A percentile compares a stretch with the other conserved stretches of the same genome.
Evolutionary conservation across 2,329 filamentous ascomycete species (phyloP).

Genomic region (Aspergillus chevalieri): DNA sequence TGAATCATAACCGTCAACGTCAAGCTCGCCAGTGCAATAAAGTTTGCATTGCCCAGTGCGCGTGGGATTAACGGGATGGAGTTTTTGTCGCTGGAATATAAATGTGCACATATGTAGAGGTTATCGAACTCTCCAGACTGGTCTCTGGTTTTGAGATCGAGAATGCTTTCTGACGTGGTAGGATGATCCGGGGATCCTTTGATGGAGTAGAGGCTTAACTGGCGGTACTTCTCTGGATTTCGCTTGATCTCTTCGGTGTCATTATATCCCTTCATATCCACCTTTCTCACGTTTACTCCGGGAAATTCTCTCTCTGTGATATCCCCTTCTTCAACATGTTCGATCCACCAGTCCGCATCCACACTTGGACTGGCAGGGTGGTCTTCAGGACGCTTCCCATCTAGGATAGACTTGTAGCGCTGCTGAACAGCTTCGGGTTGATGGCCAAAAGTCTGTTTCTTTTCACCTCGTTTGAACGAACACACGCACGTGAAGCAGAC

Average conservation of each 20-base stretch:
- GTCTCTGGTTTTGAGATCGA: conserved; percentile 15
- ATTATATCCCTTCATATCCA: conserved; percentile 49
- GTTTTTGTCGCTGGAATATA: conserved; percentile 54
- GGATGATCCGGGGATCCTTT: conserved; percentile 35
- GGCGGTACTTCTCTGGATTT: conserved; percentile 31
- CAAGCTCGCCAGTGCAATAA: conserved; percentile 42
- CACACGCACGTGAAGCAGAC: conserved; percentile 49
- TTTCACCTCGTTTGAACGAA: conserved; percentile 47
- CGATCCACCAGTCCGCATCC: conserved; percentile 33
- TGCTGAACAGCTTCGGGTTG: conserved; percentile 24
- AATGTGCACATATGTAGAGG: conserved; percentile 52
- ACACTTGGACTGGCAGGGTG: conserved; percentile 28
- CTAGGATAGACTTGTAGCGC: conserved; percentile 25
- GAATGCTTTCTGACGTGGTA: conserved; percentile 11
- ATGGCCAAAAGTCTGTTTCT: conserved; percentile 20
- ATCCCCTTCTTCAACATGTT: conserved; percentile 19
- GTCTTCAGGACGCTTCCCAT: conserved; percentile 26
- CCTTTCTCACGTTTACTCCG: conserved; percentile 46
- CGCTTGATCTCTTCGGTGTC: conserved; percentile 17
- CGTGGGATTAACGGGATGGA: conserved; percentile 49
- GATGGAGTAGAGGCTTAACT: conserved; percentile 43
- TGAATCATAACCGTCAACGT: conserved; percentile 47
- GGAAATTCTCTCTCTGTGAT: conserved; percentile 29
- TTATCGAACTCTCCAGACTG: conserved; percentile 40
- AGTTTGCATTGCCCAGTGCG: conserved; percentile 39